These are phyloP conservation scores for Tricholoma matsutake DNA, from an alignment of 768 basidiomycete genomes.

Conservation along the genomic window DNA sequence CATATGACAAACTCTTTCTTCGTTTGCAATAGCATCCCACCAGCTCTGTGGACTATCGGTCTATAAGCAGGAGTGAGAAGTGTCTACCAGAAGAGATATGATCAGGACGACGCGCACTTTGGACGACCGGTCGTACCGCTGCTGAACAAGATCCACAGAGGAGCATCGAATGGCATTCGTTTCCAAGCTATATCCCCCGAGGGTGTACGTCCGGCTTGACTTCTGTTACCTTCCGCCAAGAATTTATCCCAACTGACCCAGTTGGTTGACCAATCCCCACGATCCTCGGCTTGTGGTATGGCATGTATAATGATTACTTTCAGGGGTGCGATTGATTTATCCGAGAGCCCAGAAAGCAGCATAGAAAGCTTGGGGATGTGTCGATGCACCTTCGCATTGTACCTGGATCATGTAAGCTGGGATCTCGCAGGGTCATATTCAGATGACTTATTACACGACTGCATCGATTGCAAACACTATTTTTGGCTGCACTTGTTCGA, in stretches of 20 bases:
- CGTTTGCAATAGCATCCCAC: slow-evolving; percentile 73
- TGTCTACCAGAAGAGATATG: neutral
- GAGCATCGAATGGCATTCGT: slow-evolving; percentile 64
- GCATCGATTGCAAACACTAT: slow-evolving; percentile 73
- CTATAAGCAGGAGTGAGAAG: slow-evolving; percentile 32
- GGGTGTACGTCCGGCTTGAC: slow-evolving; percentile 44
- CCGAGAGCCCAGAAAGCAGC: slow-evolving; percentile 50
- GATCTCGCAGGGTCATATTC: slow-evolving; percentile 5
- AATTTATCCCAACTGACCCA: slow-evolving; percentile 60
- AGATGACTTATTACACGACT: slow-evolving; percentile 54
- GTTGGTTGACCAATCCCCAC: slow-evolving; percentile 37
- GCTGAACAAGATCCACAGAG: slow-evolving; percentile 86
- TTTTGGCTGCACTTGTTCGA: slow-evolving; percentile 76
- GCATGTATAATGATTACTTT: slow-evolving; percentile 59
- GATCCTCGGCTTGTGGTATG: slow-evolving; percentile 31
- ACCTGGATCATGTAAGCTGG: slow-evolving; percentile 37
- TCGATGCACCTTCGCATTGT: slow-evolving; percentile 67
- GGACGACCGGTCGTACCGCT: slow-evolving; percentile 79
- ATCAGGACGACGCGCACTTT: slow-evolving; percentile 41
- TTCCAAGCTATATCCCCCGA: slow-evolving; percentile 64
- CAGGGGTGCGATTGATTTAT: slow-evolving; percentile 33
- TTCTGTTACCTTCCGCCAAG: slow-evolving; percentile 41
- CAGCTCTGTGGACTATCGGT: slow-evolving; percentile 75
- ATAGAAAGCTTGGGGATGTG: slow-evolving; percentile 62
- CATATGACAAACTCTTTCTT: slow-evolving; percentile 71